Evolutionary conservation across 139 green algal species (phyloP).

Genomic region (Micractinium sp.): DNA sequence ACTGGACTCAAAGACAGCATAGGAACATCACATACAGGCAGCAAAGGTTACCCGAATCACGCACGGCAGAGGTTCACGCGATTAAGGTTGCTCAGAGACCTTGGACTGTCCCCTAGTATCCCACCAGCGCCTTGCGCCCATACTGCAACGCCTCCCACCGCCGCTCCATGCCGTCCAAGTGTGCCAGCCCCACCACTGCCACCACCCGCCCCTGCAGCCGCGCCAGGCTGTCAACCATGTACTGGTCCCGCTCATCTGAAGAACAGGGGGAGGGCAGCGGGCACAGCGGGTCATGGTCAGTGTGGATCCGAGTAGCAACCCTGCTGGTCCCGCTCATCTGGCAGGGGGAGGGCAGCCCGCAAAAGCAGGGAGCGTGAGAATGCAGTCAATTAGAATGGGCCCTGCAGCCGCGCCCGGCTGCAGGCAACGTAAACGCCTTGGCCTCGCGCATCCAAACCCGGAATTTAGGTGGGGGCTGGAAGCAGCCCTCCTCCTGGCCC

Average conservation of each 20-base stretch:
- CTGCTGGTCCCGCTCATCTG: constrained; percentile 62
- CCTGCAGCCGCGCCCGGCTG: background rate
- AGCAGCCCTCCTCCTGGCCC: no score
- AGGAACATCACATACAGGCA: no score
- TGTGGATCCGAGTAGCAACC: background rate
- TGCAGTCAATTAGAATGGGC: background rate
- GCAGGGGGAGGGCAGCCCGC: background rate
- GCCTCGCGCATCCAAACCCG: no score
- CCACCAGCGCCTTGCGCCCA: background rate
- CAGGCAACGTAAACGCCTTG: no score
- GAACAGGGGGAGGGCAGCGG: background rate
- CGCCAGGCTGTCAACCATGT: constrained; percentile 47
- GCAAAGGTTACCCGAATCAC: no score
- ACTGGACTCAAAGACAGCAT: no score
- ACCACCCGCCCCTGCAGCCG: constrained; percentile 54
- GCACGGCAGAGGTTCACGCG: no score
- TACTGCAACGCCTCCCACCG: constrained; percentile 46
- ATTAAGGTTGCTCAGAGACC: no score
- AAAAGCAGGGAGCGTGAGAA: background rate
- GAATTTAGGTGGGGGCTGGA: no score
- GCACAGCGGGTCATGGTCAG: background rate
- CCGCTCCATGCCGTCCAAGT: constrained; percentile 67
- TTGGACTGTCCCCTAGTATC: background rate
- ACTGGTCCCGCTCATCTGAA: constrained; percentile 56
- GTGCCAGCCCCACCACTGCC: constrained; percentile 65